phyloP scores from a whole-genome alignment of 371 early-diverging fungal genomes.

The Basidiobolus meristosporus region DNA sequence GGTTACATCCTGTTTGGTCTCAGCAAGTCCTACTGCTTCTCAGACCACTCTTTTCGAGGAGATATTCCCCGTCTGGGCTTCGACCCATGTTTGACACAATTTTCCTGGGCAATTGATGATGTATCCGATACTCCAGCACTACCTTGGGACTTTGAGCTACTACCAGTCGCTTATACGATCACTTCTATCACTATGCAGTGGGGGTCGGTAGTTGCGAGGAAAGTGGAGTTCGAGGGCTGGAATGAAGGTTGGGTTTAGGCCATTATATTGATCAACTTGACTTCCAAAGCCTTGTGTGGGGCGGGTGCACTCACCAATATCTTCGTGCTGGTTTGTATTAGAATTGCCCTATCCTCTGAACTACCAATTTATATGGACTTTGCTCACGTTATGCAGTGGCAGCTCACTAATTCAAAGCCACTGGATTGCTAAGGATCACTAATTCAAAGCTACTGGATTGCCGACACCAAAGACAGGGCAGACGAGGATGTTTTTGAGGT shows the following conservation, averaged over 20 bases:
- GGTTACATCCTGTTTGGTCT: slow-evolving; percentile 54
- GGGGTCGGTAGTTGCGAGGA: not conserved
- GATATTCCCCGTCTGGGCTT: slow-evolving; percentile 41
- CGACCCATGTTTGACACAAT: slow-evolving; percentile 22
- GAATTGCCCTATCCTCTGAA: not conserved
- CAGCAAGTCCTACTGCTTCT: slow-evolving; percentile 34
- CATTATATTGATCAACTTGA: slow-evolving; percentile 15
- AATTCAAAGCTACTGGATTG: too few relatives aligned
- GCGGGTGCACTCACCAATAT: slow-evolving; percentile 34
- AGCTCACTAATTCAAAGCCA: too few relatives aligned
- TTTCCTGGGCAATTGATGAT: slow-evolving; percentile 34
- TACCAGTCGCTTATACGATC: slow-evolving; percentile 20
- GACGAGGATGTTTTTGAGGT: too few relatives aligned
- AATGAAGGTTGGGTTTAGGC: slow-evolving; percentile 8
- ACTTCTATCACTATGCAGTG: slow-evolving; percentile 19
- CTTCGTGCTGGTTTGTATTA: slow-evolving; percentile 24
- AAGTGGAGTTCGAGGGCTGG: slow-evolving; percentile 1
- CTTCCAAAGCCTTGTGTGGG: slow-evolving; percentile 20
- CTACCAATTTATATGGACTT: slow-evolving; percentile 1
- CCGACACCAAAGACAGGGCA: too few relatives aligned
- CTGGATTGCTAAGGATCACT: too few relatives aligned
- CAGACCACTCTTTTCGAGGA: slow-evolving; percentile 58
- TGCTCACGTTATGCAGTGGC: not conserved
- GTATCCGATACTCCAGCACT: slow-evolving; percentile 24
- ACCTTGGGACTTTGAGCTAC: slow-evolving; percentile 19